Base-by-base conservation (phyloP, 768 basidiomycete species). In the Inosperma sp. region DNA sequence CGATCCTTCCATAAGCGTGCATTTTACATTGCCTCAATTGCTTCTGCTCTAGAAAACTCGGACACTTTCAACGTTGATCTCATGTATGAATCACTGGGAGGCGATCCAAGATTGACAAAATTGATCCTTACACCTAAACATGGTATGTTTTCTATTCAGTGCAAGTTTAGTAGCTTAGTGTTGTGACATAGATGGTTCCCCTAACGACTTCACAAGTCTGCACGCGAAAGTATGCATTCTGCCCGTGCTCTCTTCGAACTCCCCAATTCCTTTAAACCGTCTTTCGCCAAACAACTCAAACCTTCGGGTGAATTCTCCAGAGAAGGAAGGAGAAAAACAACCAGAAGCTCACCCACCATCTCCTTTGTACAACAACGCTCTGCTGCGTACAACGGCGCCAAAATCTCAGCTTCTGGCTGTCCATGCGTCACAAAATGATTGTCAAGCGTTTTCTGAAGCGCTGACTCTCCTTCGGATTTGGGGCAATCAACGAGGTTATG, bases 1-100 rank as follows among this genome's bases (percentile, higher is more conserved):
- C 81, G 96, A 9, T 93, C 87, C 65, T 94, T 95, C 64, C 87
- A 94, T 63, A 98, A 98, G 63, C 77, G 90, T 31, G 84, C 91
- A 0, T 93, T 87, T 63, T 99, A 91, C 67, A 78, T 97, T 16
- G 86, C 93, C 6, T 80, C 79, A 4, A 71, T 98, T 37, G 88
- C 89, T 2, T 73, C 78, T 7, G 78, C 80, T 1, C 64, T 93
- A 31, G 69, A 68, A 35, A 65, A 68, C 29, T 66, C 74, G 10
- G 72, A 76, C 54, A 69, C 61, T 43, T 64, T 83, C 13, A 72
- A 75, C 12, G 78, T 88, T 3, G 80, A 88, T n/a, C 67, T 79
- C 14, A 68, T 66, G 23, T 93, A 83, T 62, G 74, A 79, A 10
- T 83, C 81, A 2, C 66, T 75, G 0, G 69, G 71, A 14, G 76